These are phyloP conservation scores for Podaxis sp. DNA, from an alignment of 768 basidiomycete genomes.

Conservation along the genomic window DNA sequence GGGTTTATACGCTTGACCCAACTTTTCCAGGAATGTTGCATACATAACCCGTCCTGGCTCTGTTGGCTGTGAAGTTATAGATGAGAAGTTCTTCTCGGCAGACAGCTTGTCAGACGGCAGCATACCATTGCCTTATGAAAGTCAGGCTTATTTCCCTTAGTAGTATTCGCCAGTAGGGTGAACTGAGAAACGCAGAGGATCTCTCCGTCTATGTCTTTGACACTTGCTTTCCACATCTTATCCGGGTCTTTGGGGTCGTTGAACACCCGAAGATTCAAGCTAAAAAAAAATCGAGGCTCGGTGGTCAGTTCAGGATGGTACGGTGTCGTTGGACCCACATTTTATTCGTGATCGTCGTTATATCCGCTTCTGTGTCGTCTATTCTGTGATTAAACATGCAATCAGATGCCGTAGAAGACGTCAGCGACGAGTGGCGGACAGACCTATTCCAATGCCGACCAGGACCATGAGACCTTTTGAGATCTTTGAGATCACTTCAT, in stretches of 20 bases:
- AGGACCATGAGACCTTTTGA: conserved; percentile 86
- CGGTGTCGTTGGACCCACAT: conserved; percentile 48
- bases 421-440: conserved; percentile 17
- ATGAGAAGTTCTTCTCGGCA: not conserved
- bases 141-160: conserved; percentile 88
- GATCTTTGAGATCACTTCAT: conserved; percentile 76
- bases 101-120: not conserved
- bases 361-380: conserved; percentile 83
- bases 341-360: conserved; percentile 74
- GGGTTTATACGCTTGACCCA: conserved; percentile 64
- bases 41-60: conserved; percentile 72
- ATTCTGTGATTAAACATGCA: conserved; percentile 24
- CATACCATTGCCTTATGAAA: conserved; percentile 92
- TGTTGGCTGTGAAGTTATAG: conserved; percentile 44
- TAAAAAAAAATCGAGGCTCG: conserved; percentile 26
- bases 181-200: conserved; percentile 95
- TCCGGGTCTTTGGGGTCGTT: conserved; percentile 50
- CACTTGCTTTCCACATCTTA: conserved; percentile 83
- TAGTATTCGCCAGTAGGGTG: conserved; percentile 82
- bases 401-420: conserved; percentile 12
- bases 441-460: conserved; percentile 84
- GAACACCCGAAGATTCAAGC: conserved; percentile 74
- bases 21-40: conserved; percentile 63
- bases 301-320: conserved; percentile 1
- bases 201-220: conserved; percentile 87